Percentiles rank a stretch among this genome's conserved stretches.
Evolutionary conservation across 2,329 filamentous ascomycete genomes (phyloP).

Genomic region (Fusarium citri): DNA sequence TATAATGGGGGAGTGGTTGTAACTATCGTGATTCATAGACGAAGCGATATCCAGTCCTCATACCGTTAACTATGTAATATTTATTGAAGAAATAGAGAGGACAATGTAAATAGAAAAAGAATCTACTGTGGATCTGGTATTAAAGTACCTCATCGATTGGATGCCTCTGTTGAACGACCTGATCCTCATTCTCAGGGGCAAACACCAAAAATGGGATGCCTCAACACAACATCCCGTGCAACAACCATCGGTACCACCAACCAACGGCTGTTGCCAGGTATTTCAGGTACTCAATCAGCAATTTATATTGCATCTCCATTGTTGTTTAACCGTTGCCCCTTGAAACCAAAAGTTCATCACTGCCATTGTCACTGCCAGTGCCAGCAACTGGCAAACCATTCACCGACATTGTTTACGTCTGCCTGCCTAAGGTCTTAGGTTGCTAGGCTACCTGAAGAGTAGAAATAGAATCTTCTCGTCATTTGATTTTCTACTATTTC

Average conservation of each 20-base stretch:
- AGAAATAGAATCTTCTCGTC: slow-evolving; percentile 24
- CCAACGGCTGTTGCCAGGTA: slow-evolving; percentile 25
- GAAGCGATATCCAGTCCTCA: neutral
- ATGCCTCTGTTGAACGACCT: neutral
- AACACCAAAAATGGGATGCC: slow-evolving; percentile 27
- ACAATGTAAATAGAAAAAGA: too few relatives aligned
- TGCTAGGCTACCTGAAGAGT: neutral
- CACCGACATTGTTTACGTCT: slow-evolving; percentile 28
- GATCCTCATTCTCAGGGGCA: slow-evolving; percentile 19
- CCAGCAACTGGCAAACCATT: slow-evolving; percentile 4
- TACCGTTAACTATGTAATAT: neutral
- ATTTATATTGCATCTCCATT: slow-evolving; percentile 7
- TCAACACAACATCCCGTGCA: slow-evolving; percentile 32
- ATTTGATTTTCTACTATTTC: slow-evolving; percentile 3
- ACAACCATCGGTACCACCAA: slow-evolving; percentile 30
- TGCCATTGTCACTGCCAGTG: slow-evolving; percentile 6
- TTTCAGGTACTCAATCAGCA: neutral
- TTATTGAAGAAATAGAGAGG: neutral
- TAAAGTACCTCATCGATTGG: neutral
- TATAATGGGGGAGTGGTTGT: neutral
- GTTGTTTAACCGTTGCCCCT: slow-evolving; percentile 33
- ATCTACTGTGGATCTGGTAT: neutral
- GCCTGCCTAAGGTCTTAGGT: neutral
- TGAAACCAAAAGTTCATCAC: slow-evolving; percentile 26
- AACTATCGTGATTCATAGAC: neutral